Percentiles rank a stretch among this genome's conserved stretches.
phyloP scores from a whole-genome alignment of 2,329 filamentous ascomycete genomes.

The Pestalotiopsis fici region DNA sequence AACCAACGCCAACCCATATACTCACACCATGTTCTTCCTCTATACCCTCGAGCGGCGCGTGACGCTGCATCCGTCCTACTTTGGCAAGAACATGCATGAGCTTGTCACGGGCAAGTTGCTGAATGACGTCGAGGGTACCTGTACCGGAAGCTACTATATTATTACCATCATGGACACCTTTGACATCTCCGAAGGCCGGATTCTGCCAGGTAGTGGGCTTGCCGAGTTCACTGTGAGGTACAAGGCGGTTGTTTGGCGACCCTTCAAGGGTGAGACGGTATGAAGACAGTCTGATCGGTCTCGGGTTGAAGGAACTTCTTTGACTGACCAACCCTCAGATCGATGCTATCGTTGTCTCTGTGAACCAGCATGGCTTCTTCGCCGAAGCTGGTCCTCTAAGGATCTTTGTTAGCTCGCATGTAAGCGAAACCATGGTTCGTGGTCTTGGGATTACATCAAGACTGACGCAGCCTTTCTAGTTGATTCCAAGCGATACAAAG shows the following conservation, averaged over 20 bases:
- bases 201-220: constrained; percentile 86
- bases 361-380: constrained; percentile 92
- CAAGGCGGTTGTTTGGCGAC: constrained; percentile 94
- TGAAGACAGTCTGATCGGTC: constrained; percentile 33
- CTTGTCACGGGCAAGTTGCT: constrained; percentile 88
- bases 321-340: constrained; percentile 58
- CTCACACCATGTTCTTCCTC: constrained; percentile 86
- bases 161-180: constrained; percentile 97
- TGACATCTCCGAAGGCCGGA: constrained; percentile 89
- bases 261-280: constrained; percentile 98
- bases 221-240: constrained; percentile 96
- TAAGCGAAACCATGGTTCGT: constrained; percentile 40
- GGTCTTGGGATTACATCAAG: constrained; percentile 4
- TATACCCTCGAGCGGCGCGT: constrained; percentile 95
- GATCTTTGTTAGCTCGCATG: constrained; percentile 80
- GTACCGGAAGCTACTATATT: constrained; percentile 94
- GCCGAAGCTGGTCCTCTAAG: constrained; percentile 77
- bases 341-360: constrained; percentile 88
- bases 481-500: constrained; percentile 89
- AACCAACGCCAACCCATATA: not conserved
- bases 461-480: constrained; percentile 49
- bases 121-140: constrained; percentile 92
- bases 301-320: constrained; percentile 8
- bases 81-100: constrained; percentile 89
- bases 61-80: constrained; percentile 94